Conservation (phyloP, 192 early-diverging fungal species). For the Backusella macrospora region DNA sequence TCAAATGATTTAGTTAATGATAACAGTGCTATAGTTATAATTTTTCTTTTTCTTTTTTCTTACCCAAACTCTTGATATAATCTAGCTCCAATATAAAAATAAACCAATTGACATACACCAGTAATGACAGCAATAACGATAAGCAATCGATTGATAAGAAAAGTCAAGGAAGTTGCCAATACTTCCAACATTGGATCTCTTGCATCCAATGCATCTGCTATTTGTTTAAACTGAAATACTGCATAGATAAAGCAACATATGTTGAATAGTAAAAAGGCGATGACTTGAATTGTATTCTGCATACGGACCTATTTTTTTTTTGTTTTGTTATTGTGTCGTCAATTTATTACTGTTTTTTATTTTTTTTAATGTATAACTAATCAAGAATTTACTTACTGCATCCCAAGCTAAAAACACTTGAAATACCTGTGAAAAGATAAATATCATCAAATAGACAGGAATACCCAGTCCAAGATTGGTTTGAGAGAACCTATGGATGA, state of each 20-base stretch:
- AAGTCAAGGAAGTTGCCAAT: conserved; percentile 6
- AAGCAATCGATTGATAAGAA: conserved; percentile 41
- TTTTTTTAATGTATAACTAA: neutral
- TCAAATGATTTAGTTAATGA: too few species aligned
- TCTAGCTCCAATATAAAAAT: conserved; percentile 51
- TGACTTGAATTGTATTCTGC: conserved; percentile 75
- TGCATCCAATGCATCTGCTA: conserved; percentile 41
- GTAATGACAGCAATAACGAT: conserved; percentile 60
- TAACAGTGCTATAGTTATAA: too few species aligned
- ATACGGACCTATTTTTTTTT: conserved; percentile 52
- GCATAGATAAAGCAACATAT: conserved; percentile 65
- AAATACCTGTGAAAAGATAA: conserved; percentile 71
- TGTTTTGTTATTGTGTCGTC: conserved; percentile 12
- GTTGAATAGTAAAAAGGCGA: conserved; percentile 70
- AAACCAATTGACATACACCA: conserved; percentile 50
- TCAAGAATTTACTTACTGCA: conserved; percentile 53
- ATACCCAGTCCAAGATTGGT: conserved; percentile 46
- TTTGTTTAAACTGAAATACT: conserved; percentile 68
- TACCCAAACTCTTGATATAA: conserved; percentile 68
- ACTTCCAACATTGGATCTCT: neutral
- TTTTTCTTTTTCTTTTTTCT: conserved; percentile 18
- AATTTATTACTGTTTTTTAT: neutral
- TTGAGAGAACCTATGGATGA: conserved; percentile 16
- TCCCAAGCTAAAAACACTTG: conserved; percentile 67
- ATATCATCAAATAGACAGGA: conserved; percentile 76